Evolutionary conservation across 495 filamentous ascomycete genomes (phyloP).

Genomic region (Neurospora sp.): DNA sequence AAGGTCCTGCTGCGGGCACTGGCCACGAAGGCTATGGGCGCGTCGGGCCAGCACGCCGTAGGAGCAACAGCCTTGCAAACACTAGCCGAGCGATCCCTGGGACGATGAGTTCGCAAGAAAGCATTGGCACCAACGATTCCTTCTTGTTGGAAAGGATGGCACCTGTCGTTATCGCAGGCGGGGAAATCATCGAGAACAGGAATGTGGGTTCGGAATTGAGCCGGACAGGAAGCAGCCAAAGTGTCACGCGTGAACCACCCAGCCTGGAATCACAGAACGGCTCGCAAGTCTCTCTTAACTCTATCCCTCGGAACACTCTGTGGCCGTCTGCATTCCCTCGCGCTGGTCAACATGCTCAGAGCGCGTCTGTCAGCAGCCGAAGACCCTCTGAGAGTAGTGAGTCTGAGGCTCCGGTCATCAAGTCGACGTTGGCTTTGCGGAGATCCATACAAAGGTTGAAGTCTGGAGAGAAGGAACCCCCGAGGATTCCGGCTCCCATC

Average conservation of each 20-base stretch:
- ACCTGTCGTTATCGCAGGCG: slow-evolving; percentile 81
- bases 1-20: slow-evolving; percentile 85
- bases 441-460: slow-evolving; percentile 41
- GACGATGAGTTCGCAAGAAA: slow-evolving; percentile 39
- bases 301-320: slow-evolving; percentile 28
- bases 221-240: slow-evolving; percentile 56
- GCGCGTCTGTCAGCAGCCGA: slow-evolving; percentile 18
- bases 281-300: slow-evolving; percentile 32
- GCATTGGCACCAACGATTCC: slow-evolving; percentile 34
- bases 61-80: slow-evolving; percentile 44
- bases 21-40: slow-evolving; percentile 93
- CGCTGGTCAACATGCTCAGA: slow-evolving; percentile 1
- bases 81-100: slow-evolving; percentile 37
- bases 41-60: slow-evolving; percentile 47
- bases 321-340: slow-evolving; percentile 45
- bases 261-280: slow-evolving; percentile 40
- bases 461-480: slow-evolving; percentile 24
- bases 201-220: slow-evolving; percentile 44
- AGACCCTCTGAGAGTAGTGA: slow-evolving; percentile 44
- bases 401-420: slow-evolving; percentile 29
- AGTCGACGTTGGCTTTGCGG: slow-evolving; percentile 39
- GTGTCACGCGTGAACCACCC: slow-evolving; percentile 34
- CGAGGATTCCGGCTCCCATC: slow-evolving; percentile 34
- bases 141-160: slow-evolving; percentile 66
- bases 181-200: slow-evolving; percentile 48